A percentile compares a stretch with the other conserved stretches of the same genome.
Evolutionary conservation across 2,329 filamentous ascomycete genomes (phyloP).

Genomic region (Aspergillus texensis): DNA sequence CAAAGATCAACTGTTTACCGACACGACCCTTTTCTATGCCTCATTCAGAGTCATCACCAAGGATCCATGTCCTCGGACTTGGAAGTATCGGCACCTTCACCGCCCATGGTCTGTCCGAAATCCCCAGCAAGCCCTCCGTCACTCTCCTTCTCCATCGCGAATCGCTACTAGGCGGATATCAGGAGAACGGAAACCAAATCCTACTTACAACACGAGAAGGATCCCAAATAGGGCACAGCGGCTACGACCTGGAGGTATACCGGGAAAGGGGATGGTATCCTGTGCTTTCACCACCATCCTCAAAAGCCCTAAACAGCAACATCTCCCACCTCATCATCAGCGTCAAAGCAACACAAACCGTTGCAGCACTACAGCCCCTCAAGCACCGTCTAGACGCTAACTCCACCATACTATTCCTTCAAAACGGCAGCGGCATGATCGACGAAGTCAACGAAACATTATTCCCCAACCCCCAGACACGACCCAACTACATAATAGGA

Average conservation of each 20-base stretch:
- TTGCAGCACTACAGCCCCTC: slow-evolving; percentile 63
- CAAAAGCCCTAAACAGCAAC: slow-evolving; percentile 33
- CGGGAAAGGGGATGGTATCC: slow-evolving; percentile 9
- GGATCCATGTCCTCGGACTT: slow-evolving; percentile 67
- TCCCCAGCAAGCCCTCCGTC: slow-evolving; percentile 64
- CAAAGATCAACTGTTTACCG: neutral
- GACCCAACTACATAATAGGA: slow-evolving; percentile 74
- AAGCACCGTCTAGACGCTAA: slow-evolving; percentile 61
- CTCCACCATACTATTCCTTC: slow-evolving; percentile 72
- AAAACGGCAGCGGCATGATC: slow-evolving; percentile 75
- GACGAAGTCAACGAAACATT: slow-evolving; percentile 70
- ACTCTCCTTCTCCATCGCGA: slow-evolving; percentile 72
- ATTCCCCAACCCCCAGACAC: slow-evolving; percentile 62
- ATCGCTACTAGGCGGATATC: slow-evolving; percentile 27
- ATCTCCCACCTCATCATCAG: slow-evolving; percentile 71
- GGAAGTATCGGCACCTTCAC: slow-evolving; percentile 80
- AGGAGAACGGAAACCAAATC: slow-evolving; percentile 21
- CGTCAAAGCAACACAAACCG: slow-evolving; percentile 68
- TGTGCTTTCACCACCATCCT: neutral
- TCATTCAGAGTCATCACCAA: neutral
- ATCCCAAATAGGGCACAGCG: neutral
- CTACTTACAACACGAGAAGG: slow-evolving; percentile 20
- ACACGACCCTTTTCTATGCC: neutral
- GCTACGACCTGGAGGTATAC: slow-evolving; percentile 12
- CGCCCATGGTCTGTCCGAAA: slow-evolving; percentile 66